Evolutionary conservation across 352 stramenopile species (phyloP).

Genomic region (Phytophthora meadii): DNA sequence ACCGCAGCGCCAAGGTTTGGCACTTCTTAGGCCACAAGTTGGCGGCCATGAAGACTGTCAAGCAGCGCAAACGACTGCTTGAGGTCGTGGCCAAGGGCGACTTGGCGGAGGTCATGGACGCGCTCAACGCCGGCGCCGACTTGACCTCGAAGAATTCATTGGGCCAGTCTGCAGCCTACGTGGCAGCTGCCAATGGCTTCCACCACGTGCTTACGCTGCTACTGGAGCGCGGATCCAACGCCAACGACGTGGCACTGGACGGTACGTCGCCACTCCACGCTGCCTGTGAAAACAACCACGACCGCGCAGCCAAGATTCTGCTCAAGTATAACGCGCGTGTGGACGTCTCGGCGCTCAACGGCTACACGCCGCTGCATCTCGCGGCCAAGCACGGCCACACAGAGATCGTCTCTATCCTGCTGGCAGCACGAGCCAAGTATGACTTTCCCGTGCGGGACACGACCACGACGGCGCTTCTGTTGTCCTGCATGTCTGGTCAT

Average conservation of each 20-base stretch:
- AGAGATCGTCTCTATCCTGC: constrained; percentile 54
- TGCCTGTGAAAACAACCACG: constrained; percentile 71
- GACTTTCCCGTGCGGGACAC: constrained; percentile 54
- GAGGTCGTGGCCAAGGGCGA: constrained; percentile 66
- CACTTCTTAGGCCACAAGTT: constrained; percentile 81
- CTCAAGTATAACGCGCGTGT: constrained; percentile 63
- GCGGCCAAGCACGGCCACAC: constrained; percentile 62
- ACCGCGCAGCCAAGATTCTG: constrained; percentile 61
- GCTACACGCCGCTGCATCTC: constrained; percentile 66
- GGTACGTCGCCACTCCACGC: constrained; percentile 62
- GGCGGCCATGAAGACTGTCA: constrained; percentile 71
- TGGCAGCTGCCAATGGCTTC: constrained; percentile 63
- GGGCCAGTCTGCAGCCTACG: constrained; percentile 66
- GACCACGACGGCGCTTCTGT: constrained; percentile 74
- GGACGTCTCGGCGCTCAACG: constrained; percentile 50
- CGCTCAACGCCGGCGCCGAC: constrained; percentile 64
- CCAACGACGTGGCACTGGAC: constrained; percentile 61
- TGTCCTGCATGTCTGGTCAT: constrained; percentile 64
- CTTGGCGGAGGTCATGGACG: constrained; percentile 66
- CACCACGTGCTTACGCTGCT: constrained; percentile 73
- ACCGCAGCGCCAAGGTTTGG: constrained; percentile 63
- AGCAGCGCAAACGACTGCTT: constrained; percentile 68
- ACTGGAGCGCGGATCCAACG: constrained; percentile 67
- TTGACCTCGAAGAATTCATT: constrained; percentile 55
- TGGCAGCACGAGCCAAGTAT: constrained; percentile 50